Evolutionary conservation across 1,284 basidiomycete genomes (phyloP), one percentile per base, ranked within the genome.

Genomic region (Polyporus tsugae): DNA sequence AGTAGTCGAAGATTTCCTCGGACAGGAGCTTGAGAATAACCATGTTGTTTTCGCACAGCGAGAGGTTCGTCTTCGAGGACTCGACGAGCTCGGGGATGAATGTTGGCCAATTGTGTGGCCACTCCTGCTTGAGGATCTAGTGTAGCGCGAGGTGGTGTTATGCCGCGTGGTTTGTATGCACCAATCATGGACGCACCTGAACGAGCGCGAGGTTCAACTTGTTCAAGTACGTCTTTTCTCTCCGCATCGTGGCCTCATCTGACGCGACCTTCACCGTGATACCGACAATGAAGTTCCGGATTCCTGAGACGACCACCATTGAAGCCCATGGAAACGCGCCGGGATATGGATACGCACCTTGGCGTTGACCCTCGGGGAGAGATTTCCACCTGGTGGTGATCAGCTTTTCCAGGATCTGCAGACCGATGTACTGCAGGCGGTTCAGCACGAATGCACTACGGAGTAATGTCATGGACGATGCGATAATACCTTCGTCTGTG

Each of bases 31-130:
- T 95, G 73, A 99, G 87, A 79, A 99, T 99, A 80, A 96, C 90
- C 98, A 99, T 99, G 85, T 99, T 99, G 87, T 99, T 99, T 82
- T 99, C 98, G 87, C 98, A 99, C 38, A 99, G 89, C 1, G 95
- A 93, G 46, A 99, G 89, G 78, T 97, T 99, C 53, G 95, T 95
- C 81, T 97, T 97, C 65, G 97, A 99, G 9, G 97, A 98, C 72
- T 97, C 93, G 69, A 99, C 96, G 66, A 99, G 95, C 79, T 99
- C 98, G 9, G 96, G 92, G 78, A 99, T 99, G 85, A 99, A 99
- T 15, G 90, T 94, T 35, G 97, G 97, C 98, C 98, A 99, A 78
- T 98, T 97, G 80, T 99, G 96, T 25, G 97, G 98, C 98, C 98
- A 99, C 79, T 99, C 98, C 85, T 99, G 98, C 83, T 99, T 99